Percentiles rank a stretch among this genome's conserved stretches.
Conservation (phyloP, 2,329 filamentous ascomycete species). For the Fusarium miscanthi region DNA sequence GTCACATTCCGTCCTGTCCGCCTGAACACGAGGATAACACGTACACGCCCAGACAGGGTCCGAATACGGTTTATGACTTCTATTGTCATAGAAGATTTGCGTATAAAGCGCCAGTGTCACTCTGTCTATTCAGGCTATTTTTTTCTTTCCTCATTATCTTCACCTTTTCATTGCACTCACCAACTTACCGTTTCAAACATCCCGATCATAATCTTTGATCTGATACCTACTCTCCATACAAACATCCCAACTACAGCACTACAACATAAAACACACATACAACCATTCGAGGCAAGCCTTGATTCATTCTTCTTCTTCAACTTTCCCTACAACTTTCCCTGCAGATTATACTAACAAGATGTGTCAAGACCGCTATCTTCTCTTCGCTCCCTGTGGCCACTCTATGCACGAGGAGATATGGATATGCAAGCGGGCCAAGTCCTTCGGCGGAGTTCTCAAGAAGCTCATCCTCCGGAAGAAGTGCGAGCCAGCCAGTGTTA, state of each 20-base stretch:
- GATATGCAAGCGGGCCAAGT: background rate
- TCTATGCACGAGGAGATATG: background rate
- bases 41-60: background rate
- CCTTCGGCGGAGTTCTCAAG: background rate
- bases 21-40: background rate
- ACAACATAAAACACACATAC: background rate
- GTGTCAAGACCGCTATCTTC: background rate
- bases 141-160: background rate
- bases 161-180: background rate
- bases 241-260: background rate
- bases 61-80: background rate
- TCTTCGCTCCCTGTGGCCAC: slow-evolving; percentile 19
- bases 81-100: background rate
- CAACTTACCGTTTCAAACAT: background rate
- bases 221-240: background rate
- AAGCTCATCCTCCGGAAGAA: background rate
- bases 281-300: background rate
- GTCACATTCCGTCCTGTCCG: background rate
- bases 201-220: background rate
- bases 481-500: background rate
- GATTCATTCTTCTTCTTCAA: background rate
- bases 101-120: no score
- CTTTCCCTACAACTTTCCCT: background rate
- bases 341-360: background rate
- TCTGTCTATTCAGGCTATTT: background rate